Conservation (phyloP, 2,329 filamentous ascomycete genomes). For the Penicillium sp. region DNA sequence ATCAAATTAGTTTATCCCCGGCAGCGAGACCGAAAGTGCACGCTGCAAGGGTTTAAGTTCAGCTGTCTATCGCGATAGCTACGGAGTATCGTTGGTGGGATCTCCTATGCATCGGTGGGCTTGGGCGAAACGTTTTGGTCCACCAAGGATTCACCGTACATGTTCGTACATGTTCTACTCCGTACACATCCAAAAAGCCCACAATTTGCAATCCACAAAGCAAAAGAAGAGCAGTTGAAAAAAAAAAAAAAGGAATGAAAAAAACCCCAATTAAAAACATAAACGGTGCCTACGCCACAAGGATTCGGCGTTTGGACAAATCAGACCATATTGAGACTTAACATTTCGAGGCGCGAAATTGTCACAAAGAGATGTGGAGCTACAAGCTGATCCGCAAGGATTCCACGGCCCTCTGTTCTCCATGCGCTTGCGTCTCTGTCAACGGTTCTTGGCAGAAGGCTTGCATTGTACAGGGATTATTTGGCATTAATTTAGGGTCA, state of each 20-base stretch:
- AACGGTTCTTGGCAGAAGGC: conserved; percentile 7
- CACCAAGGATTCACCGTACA: conserved; percentile 4
- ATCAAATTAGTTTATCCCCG: not conserved
- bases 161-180: not conserved
- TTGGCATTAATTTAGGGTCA: not conserved
- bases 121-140: conserved; percentile 1
- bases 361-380: conserved; percentile 14
- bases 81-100: conserved; percentile 5
- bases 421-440: conserved; percentile 2
- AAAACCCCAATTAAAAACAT: conserved; percentile 1
- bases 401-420: conserved; percentile 9
- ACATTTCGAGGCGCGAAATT: not conserved
- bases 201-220: conserved; percentile 1
- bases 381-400: conserved; percentile 6
- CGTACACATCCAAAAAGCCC: conserved; percentile 3
- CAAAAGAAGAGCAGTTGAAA: not conserved
- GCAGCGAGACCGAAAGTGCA: conserved; percentile 2
- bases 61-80: conserved; percentile 1
- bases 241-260: not conserved
- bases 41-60: conserved; percentile 5
- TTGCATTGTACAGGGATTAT: not conserved
- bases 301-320: conserved; percentile 16
- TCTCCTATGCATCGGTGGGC: conserved; percentile 13
- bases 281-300: conserved; percentile 8
- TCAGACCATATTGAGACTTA: conserved; percentile 11